Conservation (phyloP, 169 alveolate genomes). For the Eimeria maxima region DNA sequence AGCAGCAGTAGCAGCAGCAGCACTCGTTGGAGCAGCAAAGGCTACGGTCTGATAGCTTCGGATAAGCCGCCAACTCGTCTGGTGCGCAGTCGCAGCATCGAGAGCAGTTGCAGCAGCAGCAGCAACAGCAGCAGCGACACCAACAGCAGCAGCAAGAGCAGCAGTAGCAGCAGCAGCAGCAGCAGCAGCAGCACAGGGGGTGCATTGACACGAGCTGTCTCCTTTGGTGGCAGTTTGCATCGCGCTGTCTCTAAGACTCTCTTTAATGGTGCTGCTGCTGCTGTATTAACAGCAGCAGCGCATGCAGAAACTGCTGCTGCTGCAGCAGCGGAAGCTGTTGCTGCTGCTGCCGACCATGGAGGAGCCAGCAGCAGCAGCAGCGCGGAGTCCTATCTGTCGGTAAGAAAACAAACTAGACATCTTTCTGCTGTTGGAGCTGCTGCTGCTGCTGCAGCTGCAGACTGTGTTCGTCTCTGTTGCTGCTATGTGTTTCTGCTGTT, state of each 20-base stretch:
- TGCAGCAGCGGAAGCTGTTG: too few species aligned
- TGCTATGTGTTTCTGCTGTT: not conserved
- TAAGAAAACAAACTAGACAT: not conserved
- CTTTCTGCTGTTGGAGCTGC: slow-evolving; percentile 37
- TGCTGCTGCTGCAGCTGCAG: slow-evolving; percentile 39
- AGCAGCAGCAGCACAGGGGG: slow-evolving; percentile 34
- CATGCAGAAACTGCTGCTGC: too few species aligned
- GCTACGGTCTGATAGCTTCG: not conserved
- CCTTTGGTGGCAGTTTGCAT: slow-evolving; percentile 38
- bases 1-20: slow-evolving; percentile 37
- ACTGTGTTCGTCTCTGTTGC: not conserved
- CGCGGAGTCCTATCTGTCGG: not conserved
- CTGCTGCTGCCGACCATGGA: too few species aligned
- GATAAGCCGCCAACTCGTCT: not conserved
- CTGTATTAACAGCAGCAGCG: slow-evolving; percentile 34
- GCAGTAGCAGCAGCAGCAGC: too few species aligned
- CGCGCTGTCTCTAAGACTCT: slow-evolving; percentile 45
- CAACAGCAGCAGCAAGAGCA: slow-evolving; percentile 43
- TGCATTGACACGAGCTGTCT: slow-evolving; percentile 48
- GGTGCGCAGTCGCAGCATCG: slow-evolving; percentile 10
- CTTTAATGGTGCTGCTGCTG: slow-evolving; percentile 56
- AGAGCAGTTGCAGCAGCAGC: too few species aligned
- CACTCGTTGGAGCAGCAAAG: not conserved
- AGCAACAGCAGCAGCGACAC: slow-evolving; percentile 19
- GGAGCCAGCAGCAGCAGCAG: too few species aligned